These are phyloP conservation scores for Sporothrix curviconia DNA, from an alignment of 2,329 filamentous ascomycete genomes.

Conservation along the genomic window DNA sequence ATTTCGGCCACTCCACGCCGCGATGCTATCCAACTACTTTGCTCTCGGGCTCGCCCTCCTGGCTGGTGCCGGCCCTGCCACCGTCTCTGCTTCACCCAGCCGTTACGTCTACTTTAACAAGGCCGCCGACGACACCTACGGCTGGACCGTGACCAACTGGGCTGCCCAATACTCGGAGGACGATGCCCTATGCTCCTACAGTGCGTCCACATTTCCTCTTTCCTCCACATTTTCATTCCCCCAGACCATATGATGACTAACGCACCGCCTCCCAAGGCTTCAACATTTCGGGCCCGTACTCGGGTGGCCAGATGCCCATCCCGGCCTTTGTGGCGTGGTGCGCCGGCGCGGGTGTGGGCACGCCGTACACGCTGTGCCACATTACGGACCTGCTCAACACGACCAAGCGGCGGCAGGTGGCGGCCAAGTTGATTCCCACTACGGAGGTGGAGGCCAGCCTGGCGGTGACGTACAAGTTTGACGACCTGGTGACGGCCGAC, in stretches of 20 bases:
- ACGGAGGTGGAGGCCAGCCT: conserved; percentile 23
- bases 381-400: conserved; percentile 21
- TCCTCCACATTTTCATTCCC: neutral
- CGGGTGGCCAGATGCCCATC: conserved; percentile 21
- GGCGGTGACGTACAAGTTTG: conserved; percentile 27
- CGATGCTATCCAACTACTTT: too few relatives aligned
- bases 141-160: conserved; percentile 5
- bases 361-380: conserved; percentile 24
- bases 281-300: conserved; percentile 26
- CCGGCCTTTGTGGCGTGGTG: conserved; percentile 30
- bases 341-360: conserved; percentile 22
- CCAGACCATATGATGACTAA: neutral
- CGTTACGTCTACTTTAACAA: neutral
- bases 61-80: neutral
- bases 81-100: neutral
- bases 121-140: conserved; percentile 2
- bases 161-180: neutral
- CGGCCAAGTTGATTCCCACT: conserved; percentile 26
- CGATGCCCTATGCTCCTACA: neutral
- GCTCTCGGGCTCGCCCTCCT: neutral
- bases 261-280: conserved; percentile 16
- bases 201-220: neutral
- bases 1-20: too few relatives aligned
- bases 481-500: conserved; percentile 21
- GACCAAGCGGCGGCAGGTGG: conserved; percentile 21